Evolutionary conservation across 257 asterid species (phyloP).

Genomic region (Penstemon davidsonii): DNA sequence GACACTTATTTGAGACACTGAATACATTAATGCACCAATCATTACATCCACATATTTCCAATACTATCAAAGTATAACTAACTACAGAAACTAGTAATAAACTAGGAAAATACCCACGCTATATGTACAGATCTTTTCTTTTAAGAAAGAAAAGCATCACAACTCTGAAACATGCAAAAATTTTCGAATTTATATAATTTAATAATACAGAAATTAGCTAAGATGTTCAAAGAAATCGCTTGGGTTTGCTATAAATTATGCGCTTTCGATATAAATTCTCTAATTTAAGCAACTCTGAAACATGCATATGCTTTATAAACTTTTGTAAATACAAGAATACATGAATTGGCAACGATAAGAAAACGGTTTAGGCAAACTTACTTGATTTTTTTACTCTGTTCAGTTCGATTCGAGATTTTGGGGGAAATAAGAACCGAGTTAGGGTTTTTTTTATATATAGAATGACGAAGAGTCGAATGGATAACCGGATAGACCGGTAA

Average conservation of each 20-base stretch:
- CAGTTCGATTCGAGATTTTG: constrained; percentile 39
- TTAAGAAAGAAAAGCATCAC: not conserved
- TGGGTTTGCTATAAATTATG: constrained; percentile 13
- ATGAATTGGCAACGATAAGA: constrained; percentile 13
- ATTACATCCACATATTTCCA: too few species aligned
- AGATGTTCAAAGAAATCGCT: constrained; percentile 18
- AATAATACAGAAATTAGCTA: constrained; percentile 17
- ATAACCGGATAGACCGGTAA: constrained; percentile 58
- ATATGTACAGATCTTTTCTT: too few species aligned
- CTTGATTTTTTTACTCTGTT: constrained; percentile 34
- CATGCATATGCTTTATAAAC: constrained; percentile 26
- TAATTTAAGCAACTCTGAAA: constrained; percentile 9
- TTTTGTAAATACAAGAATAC: constrained; percentile 3
- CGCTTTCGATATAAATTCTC: too few species aligned
- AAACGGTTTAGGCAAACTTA: constrained; percentile 38
- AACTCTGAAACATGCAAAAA: too few species aligned
- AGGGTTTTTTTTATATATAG: constrained; percentile 17
- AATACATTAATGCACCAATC: not conserved
- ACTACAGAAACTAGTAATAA: too few species aligned
- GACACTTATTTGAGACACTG: not conserved
- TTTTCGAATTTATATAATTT: too few species aligned
- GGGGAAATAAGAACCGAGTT: constrained; percentile 48
- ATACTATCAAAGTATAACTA: too few species aligned
- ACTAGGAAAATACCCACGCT: too few species aligned
- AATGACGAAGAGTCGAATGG: constrained; percentile 41